Evolutionary conservation across 2,329 filamentous ascomycete genomes (phyloP).

Genomic region (Pyrenophora seminiperda): DNA sequence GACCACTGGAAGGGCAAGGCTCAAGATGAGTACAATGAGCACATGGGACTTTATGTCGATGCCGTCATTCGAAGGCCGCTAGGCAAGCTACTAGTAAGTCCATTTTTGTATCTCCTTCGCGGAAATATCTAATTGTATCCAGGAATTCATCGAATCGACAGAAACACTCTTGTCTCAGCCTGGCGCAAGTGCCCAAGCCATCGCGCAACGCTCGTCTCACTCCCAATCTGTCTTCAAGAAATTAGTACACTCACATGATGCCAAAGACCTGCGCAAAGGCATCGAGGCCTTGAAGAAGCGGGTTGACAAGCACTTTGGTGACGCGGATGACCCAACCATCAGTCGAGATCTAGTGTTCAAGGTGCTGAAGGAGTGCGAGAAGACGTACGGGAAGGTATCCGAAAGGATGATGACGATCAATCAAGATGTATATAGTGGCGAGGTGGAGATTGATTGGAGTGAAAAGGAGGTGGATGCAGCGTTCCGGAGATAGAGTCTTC

Average conservation of each 20-base stretch:
- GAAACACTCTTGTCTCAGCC: conserved; percentile 70
- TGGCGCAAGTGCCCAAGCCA: conserved; percentile 57
- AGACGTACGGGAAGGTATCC: conserved; percentile 59
- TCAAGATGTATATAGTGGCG: conserved; percentile 53
- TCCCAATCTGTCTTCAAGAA: conserved; percentile 85
- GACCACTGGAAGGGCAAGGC: conserved; percentile 84
- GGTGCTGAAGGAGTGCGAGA: conserved; percentile 65
- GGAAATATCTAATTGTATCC: conserved; percentile 14
- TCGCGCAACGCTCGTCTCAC: conserved; percentile 82
- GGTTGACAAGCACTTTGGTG: conserved; percentile 96
- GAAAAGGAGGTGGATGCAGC: conserved; percentile 36
- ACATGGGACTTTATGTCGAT: conserved; percentile 84
- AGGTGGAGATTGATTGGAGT: conserved; percentile 51
- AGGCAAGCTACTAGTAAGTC: conserved; percentile 73
- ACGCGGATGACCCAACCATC: conserved; percentile 75
- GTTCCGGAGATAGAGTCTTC: conserved; percentile 36
- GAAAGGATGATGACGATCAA: conserved; percentile 55
- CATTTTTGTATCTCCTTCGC: background rate
- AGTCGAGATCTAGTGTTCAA: conserved; percentile 64
- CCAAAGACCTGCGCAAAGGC: conserved; percentile 85
- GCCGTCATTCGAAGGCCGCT: conserved; percentile 87
- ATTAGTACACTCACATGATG: conserved; percentile 77
- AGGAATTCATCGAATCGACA: conserved; percentile 87
- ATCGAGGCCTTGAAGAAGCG: conserved; percentile 87
- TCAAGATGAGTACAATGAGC: conserved; percentile 77